Conservation (phyloP, 345 rosid genomes). For the Cardamine occulta region DNA sequence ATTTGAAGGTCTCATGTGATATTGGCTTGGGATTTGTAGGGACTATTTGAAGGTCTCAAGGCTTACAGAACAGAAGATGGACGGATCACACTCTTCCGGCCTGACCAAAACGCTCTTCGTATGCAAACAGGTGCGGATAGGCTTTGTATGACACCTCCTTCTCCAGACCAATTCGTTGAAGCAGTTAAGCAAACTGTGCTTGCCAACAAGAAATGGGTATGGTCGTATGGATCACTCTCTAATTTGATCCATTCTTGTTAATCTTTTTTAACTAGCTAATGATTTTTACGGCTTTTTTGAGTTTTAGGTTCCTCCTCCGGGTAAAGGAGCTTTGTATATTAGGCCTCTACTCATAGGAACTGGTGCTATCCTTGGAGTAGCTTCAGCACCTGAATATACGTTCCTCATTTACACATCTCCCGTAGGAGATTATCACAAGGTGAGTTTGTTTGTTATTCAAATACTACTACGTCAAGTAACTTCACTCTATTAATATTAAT, state of each 20-base stretch:
- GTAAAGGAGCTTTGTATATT: slow-evolving; percentile 64
- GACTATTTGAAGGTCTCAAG: slow-evolving; percentile 63
- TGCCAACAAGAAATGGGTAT: slow-evolving; percentile 62
- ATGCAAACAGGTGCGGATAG: slow-evolving; percentile 64
- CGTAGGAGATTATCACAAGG: slow-evolving; percentile 58
- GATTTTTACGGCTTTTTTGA: background rate
- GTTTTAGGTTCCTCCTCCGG: slow-evolving; percentile 62
- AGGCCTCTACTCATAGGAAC: slow-evolving; percentile 71
- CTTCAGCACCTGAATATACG: slow-evolving; percentile 58
- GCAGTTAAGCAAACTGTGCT: slow-evolving; percentile 53
- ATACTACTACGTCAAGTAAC: background rate
- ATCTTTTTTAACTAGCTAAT: background rate
- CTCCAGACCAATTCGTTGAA: slow-evolving; percentile 53
- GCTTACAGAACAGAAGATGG: slow-evolving; percentile 62
- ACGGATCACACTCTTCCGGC: slow-evolving; percentile 54
- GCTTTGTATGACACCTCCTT: slow-evolving; percentile 61
- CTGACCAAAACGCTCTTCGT: slow-evolving; percentile 56
- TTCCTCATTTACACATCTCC: slow-evolving; percentile 59
- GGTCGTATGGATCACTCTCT: background rate
- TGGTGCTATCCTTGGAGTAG: slow-evolving; percentile 54
- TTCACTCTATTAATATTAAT: background rate
- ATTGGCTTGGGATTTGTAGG: slow-evolving; percentile 37
- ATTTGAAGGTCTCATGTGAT: slow-evolving; percentile 52
- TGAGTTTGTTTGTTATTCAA: background rate
- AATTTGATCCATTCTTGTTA: background rate